Base-by-base conservation (phyloP, 2,329 filamentous ascomycete genomes). In the Byssothecium circinans region DNA sequence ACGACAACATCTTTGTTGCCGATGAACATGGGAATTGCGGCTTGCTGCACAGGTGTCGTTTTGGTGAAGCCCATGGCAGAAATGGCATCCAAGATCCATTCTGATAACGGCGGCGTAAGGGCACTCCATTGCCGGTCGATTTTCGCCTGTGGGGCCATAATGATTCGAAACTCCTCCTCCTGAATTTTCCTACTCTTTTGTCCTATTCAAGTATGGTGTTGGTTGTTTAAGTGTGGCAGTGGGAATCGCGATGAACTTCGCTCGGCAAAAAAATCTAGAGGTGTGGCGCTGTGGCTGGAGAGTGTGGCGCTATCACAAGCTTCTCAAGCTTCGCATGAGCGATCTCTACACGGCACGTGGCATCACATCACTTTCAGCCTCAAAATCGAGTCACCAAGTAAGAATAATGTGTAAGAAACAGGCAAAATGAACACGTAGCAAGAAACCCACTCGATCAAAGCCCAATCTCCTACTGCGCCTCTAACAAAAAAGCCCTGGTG, bases 21-120 rank as follows among this genome's bases (percentile, higher is more conserved):
- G 74, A 91, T 85, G 67, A 96, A 94, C 42, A 96, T 81, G 11
- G 91, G 90, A 57, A 96, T 87, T 4, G 89, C 87, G 49, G 90
- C 92, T 36, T 91, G 89, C 74, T 97, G 92, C n/a, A 96, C 91
- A 1, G 92, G 92, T 3, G 91, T 96, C 80, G 94, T 91, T 68
- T 87, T 86, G 54, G 80, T 76, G 71, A 96, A 96, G 51, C 90
- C 89, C 86, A 94, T 92, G 55, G 85, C 83, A 41, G 84, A 79
- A 40, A 95, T 85, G 49, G 90, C 91, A 57, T 95, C 89, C 44
- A 94, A 77, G 47, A 94, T 84, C 90, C 91, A 97, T 82, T 86
- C 80, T 50, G 87, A 88, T 25, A 91, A 74, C 5, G 85, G 75
- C 14, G 88, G 87, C 1, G 81, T 86, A 44, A 91, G 75, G 12